Evolutionary conservation across 768 basidiomycete genomes (phyloP).

Genomic region (Fistulinella prunicolor): DNA sequence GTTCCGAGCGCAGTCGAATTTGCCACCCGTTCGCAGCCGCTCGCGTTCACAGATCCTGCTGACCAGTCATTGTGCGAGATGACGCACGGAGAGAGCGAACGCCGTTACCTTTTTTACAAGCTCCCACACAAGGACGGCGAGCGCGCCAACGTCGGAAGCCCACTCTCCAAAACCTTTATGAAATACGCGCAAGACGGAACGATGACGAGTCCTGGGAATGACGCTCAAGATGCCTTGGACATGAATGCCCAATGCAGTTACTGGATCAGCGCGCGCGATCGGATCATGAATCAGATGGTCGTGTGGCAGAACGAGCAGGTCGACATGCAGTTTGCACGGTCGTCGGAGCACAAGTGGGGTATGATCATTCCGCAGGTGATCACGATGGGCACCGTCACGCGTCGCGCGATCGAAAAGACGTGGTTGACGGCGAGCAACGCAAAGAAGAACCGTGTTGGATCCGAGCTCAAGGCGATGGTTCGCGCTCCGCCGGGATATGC

Average conservation of each 20-base stretch:
- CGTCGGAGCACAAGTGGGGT: slow-evolving; percentile 59
- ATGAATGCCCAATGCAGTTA: slow-evolving; percentile 96
- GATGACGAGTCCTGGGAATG: slow-evolving; percentile 74
- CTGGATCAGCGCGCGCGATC: slow-evolving; percentile 93
- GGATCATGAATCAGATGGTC: slow-evolving; percentile 90
- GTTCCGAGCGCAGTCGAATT: slow-evolving; percentile 52
- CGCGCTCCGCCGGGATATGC: slow-evolving; percentile 90
- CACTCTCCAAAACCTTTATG: slow-evolving; percentile 86
- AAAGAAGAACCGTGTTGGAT: slow-evolving; percentile 96
- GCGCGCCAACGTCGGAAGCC: slow-evolving; percentile 90
- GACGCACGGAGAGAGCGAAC: slow-evolving; percentile 33
- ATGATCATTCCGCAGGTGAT: slow-evolving; percentile 95
- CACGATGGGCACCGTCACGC: slow-evolving; percentile 98
- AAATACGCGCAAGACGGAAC: slow-evolving; percentile 86
- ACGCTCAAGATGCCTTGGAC: slow-evolving; percentile 81
- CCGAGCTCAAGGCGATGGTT: slow-evolving; percentile 97
- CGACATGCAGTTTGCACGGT: slow-evolving; percentile 50
- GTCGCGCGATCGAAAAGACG: slow-evolving; percentile 94
- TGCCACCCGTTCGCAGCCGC: slow-evolving; percentile 41
- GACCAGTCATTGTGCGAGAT: slow-evolving; percentile 59
- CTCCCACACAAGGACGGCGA: slow-evolving; percentile 97
- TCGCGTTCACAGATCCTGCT: slow-evolving; percentile 59
- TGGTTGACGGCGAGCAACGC: slow-evolving; percentile 99
- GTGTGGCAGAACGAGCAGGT: slow-evolving; percentile 65
- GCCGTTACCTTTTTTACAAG: slow-evolving; percentile 74